phyloP scores from a whole-genome alignment of 1,284 basidiomycete species.

The Trametes versicolor region DNA sequence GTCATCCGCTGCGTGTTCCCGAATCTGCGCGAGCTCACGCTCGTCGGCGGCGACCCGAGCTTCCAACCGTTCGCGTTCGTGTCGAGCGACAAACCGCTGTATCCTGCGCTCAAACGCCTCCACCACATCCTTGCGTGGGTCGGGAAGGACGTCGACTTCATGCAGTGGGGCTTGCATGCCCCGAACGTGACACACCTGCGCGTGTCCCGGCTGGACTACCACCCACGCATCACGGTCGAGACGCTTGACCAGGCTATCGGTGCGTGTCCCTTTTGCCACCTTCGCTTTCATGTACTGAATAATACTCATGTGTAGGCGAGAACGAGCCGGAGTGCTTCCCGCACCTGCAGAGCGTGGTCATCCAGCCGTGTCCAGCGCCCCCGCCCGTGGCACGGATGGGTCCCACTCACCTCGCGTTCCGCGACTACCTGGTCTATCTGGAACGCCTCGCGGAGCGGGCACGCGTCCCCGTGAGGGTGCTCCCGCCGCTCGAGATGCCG shows the following conservation, averaged over 20 bases:
- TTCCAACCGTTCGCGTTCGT: slow-evolving; percentile 29
- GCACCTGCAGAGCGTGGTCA: slow-evolving; percentile 24
- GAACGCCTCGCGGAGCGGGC: slow-evolving; percentile 19
- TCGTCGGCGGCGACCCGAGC: slow-evolving; percentile 32
- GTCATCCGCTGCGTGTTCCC: slow-evolving; percentile 27
- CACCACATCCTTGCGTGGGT: slow-evolving; percentile 31
- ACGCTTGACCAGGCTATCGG: slow-evolving; percentile 27
- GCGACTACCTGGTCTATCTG: slow-evolving; percentile 26
- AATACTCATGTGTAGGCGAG: background rate
- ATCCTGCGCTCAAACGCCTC: slow-evolving; percentile 30
- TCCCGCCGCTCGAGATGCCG: slow-evolving; percentile 26
- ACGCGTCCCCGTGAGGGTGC: slow-evolving; percentile 27
- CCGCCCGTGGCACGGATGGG: slow-evolving; percentile 11
- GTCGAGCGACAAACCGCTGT: slow-evolving; percentile 20
- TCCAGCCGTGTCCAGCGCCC: slow-evolving; percentile 27
- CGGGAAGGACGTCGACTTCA: slow-evolving; percentile 30
- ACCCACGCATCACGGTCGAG: slow-evolving; percentile 28
- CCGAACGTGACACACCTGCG: slow-evolving; percentile 32
- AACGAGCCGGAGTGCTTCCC: slow-evolving; percentile 23
- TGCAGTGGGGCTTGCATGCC: slow-evolving; percentile 30
- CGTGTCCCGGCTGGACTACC: slow-evolving; percentile 28
- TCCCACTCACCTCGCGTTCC: slow-evolving; percentile 22
- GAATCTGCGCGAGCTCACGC: slow-evolving; percentile 26
- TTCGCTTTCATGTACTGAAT: too few relatives aligned
- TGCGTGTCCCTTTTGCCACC: slow-evolving; percentile 1